Percentiles rank a stretch among this genome's conserved stretches.
These are phyloP conservation scores for Tulasnella sp. DNA, from an alignment of 768 basidiomycete species.

Conservation along the genomic window DNA sequence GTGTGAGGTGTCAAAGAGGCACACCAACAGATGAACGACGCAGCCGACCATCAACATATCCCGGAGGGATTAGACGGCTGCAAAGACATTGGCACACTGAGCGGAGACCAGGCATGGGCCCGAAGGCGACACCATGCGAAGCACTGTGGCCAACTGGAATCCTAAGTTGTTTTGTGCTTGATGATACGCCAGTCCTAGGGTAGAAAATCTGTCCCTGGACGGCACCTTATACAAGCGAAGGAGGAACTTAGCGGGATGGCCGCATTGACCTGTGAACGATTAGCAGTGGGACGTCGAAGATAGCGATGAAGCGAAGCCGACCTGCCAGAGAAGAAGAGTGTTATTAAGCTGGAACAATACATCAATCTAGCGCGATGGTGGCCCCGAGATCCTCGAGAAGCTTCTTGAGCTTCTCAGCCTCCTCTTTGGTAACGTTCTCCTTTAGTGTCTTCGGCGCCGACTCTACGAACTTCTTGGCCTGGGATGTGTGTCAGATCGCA, in stretches of 20 bases:
- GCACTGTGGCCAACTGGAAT: too few species aligned
- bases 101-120: too few species aligned
- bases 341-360: background rate
- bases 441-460: slow-evolving; percentile 86
- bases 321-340: background rate
- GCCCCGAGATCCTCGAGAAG: slow-evolving; percentile 86
- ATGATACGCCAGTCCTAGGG: slow-evolving; percentile 14
- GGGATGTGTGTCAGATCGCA: slow-evolving; percentile 1
- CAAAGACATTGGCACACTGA: too few species aligned
- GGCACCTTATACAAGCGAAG: slow-evolving; percentile 16
- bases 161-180: slow-evolving; percentile 2
- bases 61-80: too few species aligned
- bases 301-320: background rate
- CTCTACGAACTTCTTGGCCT: slow-evolving; percentile 99
- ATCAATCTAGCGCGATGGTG: slow-evolving; percentile 71
- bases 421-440: slow-evolving; percentile 92
- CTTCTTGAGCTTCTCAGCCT: slow-evolving; percentile 91
- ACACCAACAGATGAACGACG: too few species aligned
- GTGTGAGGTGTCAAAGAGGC: too few species aligned
- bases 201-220: slow-evolving; percentile 1
- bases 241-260: background rate
- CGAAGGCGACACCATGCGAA: too few species aligned
- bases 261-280: background rate
- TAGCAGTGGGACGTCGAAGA: background rate
- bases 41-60: too few species aligned